These are phyloP conservation scores for Termitomyces sp. DNA, from an alignment of 768 basidiomycete genomes.

Conservation along the genomic window DNA sequence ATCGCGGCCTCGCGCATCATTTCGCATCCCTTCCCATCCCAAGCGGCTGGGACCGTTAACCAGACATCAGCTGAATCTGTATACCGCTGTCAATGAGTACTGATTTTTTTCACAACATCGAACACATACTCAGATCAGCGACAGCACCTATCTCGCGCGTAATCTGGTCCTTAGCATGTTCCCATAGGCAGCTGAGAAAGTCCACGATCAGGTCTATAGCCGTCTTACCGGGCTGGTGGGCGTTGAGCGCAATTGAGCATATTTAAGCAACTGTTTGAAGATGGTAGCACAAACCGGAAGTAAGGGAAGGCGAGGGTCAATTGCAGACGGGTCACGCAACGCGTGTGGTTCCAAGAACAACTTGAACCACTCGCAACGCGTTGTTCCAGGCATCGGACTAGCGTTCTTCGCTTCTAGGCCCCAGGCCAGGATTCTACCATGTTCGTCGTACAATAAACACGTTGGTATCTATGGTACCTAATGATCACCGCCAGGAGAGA, in stretches of 20 bases:
- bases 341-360: constrained; percentile 81
- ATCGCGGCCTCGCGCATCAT: constrained; percentile 87
- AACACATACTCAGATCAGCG: constrained; percentile 74
- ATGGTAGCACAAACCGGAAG: constrained; percentile 59
- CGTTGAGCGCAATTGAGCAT: constrained; percentile 8
- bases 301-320: constrained; percentile 77
- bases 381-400: constrained; percentile 60
- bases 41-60: constrained; percentile 86
- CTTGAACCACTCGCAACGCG: constrained; percentile 69
- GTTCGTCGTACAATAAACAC: constrained; percentile 76
- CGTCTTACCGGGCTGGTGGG: constrained; percentile 62
- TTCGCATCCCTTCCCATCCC: constrained; percentile 83
- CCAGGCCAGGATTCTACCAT: constrained; percentile 76
- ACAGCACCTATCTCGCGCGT: constrained; percentile 84
- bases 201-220: constrained; percentile 80
- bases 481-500: not conserved
- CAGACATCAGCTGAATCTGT: constrained; percentile 81
- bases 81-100: constrained; percentile 8
- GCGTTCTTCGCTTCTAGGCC: constrained; percentile 86
- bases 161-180: constrained; percentile 83
- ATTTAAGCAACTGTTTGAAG: not conserved
- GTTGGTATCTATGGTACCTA: constrained; percentile 56
- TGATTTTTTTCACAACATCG: constrained; percentile 1
- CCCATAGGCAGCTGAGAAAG: constrained; percentile 81
- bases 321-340: constrained; percentile 61